Percentiles rank a stretch among this genome's conserved stretches.
Evolutionary conservation across 164 flowering plant genomes (phyloP).

Genomic region (Echeveria elegans): DNA sequence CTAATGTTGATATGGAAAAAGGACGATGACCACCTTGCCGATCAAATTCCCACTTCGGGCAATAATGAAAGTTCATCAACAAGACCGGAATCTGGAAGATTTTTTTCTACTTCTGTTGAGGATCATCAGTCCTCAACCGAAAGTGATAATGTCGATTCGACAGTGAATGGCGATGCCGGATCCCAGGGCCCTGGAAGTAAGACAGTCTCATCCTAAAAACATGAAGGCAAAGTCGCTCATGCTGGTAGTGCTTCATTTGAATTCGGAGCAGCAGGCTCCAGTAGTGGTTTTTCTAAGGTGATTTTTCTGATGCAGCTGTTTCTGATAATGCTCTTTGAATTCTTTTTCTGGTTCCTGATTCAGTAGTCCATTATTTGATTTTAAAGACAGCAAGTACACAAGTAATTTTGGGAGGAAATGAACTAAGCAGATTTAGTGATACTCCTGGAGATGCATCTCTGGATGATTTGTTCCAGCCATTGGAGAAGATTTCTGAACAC

Average conservation of each 20-base stretch:
- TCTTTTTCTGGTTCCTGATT: background rate
- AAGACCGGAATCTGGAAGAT: slow-evolving; percentile 26
- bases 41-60: slow-evolving; percentile 65
- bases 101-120: slow-evolving; percentile 20
- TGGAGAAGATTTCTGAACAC: slow-evolving; percentile 42
- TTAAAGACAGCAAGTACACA: slow-evolving; percentile 45
- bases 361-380: background rate
- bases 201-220: slow-evolving; percentile 17
- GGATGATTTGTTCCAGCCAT: slow-evolving; percentile 90
- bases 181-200: slow-evolving; percentile 34
- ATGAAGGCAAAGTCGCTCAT: slow-evolving; percentile 32
- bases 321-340: background rate
- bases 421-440: slow-evolving; percentile 88
- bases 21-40: slow-evolving; percentile 34
- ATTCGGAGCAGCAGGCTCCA: slow-evolving; percentile 31
- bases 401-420: slow-evolving; percentile 36
- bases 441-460: slow-evolving; percentile 91
- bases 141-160: slow-evolving; percentile 23
- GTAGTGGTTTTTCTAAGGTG: slow-evolving; percentile 18
- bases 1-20: slow-evolving; percentile 28
- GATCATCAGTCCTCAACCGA: slow-evolving; percentile 19
- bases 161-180: slow-evolving; percentile 29
- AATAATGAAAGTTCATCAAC: slow-evolving; percentile 41
- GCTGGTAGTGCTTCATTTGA: slow-evolving; percentile 24
- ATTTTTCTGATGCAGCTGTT: background rate